These are phyloP conservation scores for Zasmidium citrigriseum DNA, from an alignment of 2,329 filamentous ascomycete species.

Conservation along the genomic window DNA sequence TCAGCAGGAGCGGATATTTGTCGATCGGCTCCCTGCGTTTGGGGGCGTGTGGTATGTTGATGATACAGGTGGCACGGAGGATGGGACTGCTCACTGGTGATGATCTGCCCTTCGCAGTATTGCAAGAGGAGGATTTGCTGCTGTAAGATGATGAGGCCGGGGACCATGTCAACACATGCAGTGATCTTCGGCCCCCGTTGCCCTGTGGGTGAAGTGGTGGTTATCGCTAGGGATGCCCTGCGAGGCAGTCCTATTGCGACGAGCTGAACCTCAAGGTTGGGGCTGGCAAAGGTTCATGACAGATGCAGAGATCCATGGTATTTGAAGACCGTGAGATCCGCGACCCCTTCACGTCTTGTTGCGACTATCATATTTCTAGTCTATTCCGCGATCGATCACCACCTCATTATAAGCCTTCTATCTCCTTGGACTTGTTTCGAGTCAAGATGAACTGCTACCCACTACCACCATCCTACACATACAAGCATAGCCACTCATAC, in stretches of 20 bases:
- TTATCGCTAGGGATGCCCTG: too few relatives aligned
- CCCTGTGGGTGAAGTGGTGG: too few relatives aligned
- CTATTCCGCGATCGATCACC: not conserved
- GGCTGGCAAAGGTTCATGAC: too few relatives aligned
- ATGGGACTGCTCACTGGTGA: not conserved
- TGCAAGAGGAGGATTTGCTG: not conserved
- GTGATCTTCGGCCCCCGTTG: too few relatives aligned
- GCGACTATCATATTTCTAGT: not conserved
- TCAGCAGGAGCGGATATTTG: not conserved
- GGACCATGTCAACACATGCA: too few relatives aligned
- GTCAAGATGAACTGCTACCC: constrained; percentile 4
- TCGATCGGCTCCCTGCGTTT: not conserved
- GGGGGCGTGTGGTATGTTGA: not conserved
- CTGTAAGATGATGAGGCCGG: too few relatives aligned
- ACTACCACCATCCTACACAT: not conserved
- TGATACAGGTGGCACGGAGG: not conserved
- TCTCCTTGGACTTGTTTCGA: not conserved
- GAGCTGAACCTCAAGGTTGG: too few relatives aligned
- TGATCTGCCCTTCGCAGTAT: not conserved
- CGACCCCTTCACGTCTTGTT: not conserved
- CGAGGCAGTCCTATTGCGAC: too few relatives aligned
- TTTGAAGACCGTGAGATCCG: not conserved
- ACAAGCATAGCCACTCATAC: not conserved
- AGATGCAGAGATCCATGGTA: not conserved
- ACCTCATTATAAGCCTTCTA: not conserved